Conservation (phyloP, 1,139 yeast species). For the Taiozyma onychis region DNA sequence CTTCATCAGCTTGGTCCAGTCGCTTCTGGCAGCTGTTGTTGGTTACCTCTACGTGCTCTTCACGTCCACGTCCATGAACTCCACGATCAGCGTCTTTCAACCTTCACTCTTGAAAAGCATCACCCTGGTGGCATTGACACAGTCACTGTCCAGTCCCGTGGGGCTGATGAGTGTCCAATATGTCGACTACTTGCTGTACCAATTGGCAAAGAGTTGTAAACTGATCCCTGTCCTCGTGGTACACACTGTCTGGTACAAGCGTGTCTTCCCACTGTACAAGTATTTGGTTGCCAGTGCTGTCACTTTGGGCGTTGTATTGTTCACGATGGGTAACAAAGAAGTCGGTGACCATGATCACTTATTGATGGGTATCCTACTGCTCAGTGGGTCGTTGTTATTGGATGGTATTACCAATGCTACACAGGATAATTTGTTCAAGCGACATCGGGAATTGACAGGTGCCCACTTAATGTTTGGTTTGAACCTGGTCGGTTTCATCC, state of each 20-base stretch:
- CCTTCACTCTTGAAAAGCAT: constrained; percentile 35
- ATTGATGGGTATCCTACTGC: constrained; percentile 52
- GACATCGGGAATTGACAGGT: constrained; percentile 49
- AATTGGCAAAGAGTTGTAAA: constrained; percentile 90
- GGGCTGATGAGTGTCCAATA: constrained; percentile 72
- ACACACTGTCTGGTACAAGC: constrained; percentile 67
- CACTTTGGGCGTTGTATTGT: constrained; percentile 75
- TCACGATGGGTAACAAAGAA: constrained; percentile 43
- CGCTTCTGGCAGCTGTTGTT: constrained; percentile 60
- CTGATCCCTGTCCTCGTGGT: constrained; percentile 88
- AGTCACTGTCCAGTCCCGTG: constrained; percentile 76
- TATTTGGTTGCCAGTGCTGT: constrained; percentile 71
- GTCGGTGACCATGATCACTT: constrained; percentile 27
- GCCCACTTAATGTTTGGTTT: constrained; percentile 84
- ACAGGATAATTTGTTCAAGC: constrained; percentile 76
- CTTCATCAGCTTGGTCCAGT: constrained; percentile 69
- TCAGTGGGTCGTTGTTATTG: constrained; percentile 60
- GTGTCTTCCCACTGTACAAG: constrained; percentile 69
- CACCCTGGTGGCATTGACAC: constrained; percentile 64
- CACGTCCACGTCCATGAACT: neutral
- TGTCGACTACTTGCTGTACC: constrained; percentile 79
- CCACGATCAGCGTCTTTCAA: constrained; percentile 18
- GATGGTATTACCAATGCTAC: constrained; percentile 94
- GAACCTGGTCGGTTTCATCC: constrained; percentile 44
- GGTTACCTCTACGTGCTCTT: constrained; percentile 56